phyloP scores from a whole-genome alignment of 768 basidiomycete species.

The Favolaschia claudopus region DNA sequence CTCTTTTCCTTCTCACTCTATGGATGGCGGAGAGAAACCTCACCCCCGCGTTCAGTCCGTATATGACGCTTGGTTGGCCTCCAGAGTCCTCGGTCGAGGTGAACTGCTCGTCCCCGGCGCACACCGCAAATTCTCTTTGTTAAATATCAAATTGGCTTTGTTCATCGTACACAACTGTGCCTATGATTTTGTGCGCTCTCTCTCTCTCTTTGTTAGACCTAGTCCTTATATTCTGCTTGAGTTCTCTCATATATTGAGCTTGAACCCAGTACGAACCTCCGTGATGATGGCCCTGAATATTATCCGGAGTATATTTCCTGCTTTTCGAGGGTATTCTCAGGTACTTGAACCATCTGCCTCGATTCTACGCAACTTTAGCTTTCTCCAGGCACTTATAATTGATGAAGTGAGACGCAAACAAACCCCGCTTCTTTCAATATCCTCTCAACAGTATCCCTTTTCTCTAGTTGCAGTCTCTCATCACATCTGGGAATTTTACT shows the following conservation, averaged over 20 bases:
- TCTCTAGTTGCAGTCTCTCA: conserved; percentile 69
- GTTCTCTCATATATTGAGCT: conserved; percentile 51
- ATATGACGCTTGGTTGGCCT: conserved; percentile 67
- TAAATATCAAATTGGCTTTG: conserved; percentile 65
- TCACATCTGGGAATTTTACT: conserved; percentile 75
- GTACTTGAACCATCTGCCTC: conserved; percentile 36
- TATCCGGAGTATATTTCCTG: conserved; percentile 78
- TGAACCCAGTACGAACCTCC: conserved; percentile 75
- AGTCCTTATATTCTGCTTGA: conserved; percentile 29
- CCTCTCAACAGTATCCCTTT: too few relatives aligned
- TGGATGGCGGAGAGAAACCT: conserved; percentile 31
- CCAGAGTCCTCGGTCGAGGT: conserved; percentile 57
- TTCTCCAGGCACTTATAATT: conserved; percentile 71
- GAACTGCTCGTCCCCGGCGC: conserved; percentile 68
- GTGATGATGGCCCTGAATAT: conserved; percentile 77
- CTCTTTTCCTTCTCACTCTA: conserved; percentile 37
- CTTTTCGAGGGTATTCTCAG: conserved; percentile 86
- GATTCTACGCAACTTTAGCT: conserved; percentile 4
- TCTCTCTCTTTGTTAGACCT: conserved; percentile 4
- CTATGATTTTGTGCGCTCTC: conserved; percentile 57
- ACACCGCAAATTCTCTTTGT: conserved; percentile 65
- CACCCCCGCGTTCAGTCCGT: conserved; percentile 39
- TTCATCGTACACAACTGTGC: conserved; percentile 61
- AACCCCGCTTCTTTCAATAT: conserved; percentile 25
- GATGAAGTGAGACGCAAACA: conserved; percentile 67